A percentile compares a stretch with the other conserved stretches of the same genome.
Conservation (phyloP, 257 asterid genomes). For the Solanum appendiculatum region DNA sequence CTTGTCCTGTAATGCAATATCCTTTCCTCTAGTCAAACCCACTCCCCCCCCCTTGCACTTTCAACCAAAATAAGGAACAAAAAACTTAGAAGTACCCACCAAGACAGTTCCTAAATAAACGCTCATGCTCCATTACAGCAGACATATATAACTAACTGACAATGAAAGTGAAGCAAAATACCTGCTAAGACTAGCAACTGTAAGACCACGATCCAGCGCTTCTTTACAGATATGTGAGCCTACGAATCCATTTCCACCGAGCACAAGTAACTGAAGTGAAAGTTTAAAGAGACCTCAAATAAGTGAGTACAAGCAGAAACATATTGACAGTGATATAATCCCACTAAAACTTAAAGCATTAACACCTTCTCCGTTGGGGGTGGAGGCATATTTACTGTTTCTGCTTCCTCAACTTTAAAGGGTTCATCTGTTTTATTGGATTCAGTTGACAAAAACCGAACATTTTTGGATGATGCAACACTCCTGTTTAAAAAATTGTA, state of each 20-base stretch:
- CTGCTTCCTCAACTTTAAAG: slow-evolving; percentile 72
- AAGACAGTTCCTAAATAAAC: not conserved
- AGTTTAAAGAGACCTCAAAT: not conserved
- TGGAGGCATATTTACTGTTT: slow-evolving; percentile 70
- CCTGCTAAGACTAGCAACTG: slow-evolving; percentile 95
- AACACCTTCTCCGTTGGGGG: slow-evolving; percentile 80
- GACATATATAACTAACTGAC: not conserved
- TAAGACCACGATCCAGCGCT: slow-evolving; percentile 64
- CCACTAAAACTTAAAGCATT: not conserved
- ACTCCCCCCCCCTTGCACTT: not conserved
- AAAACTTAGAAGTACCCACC: not conserved
- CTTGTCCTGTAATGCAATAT: not conserved
- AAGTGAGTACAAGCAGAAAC: not conserved
- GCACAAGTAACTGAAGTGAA: slow-evolving; percentile 73
- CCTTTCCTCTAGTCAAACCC: not conserved
- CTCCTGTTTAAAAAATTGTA: slow-evolving; percentile 14
- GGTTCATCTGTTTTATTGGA: slow-evolving; percentile 32
- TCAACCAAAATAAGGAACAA: not conserved
- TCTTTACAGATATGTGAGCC: slow-evolving; percentile 95
- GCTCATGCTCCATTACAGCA: not conserved
- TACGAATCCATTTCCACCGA: slow-evolving; percentile 96
- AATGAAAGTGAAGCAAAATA: slow-evolving; percentile 5
- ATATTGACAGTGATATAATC: not conserved
- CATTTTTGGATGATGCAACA: slow-evolving; percentile 29
- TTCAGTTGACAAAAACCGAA: slow-evolving; percentile 40